Base-by-base conservation (phyloP, 306 rosid genomes). In the Lathyrus tuberosus region DNA sequence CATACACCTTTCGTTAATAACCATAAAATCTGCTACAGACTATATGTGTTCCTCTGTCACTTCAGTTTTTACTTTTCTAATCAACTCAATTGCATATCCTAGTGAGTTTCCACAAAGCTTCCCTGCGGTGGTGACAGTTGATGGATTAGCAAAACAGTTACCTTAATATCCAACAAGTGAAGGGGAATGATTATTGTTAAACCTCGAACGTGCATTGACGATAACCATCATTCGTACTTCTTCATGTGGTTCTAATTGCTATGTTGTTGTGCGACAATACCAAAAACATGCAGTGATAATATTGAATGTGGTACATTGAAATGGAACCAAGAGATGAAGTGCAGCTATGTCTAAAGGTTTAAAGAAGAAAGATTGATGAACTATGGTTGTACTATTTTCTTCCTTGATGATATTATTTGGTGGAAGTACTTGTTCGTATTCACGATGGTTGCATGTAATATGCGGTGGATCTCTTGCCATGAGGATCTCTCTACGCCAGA, bases 1-100 rank as follows among this genome's bases (percentile, higher is more conserved):
- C 4, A 0, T 0, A 0, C 77, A 80, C 1, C 84, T 65, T 6
- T 74, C 82, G 5, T 46, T 73, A 0, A 31, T 62, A 15, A 68
- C 85, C 81, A 86, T 16, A 0, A 74, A 16, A 72, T 86, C 84
- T 0, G 78, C 78, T 2, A 57, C 11, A 0, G 85, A 88, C 1
- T n/a, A n/a, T n/a, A n/a, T n/a, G n/a, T n/a, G n/a, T n/a, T n/a
- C n/a, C n/a, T n/a, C n/a, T n/a, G n/a, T n/a, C n/a, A n/a, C n/a
- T n/a, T n/a, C n/a, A n/a, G n/a, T n/a, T n/a, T n/a, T n/a, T n/a
- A n/a, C n/a, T n/a, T n/a, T n/a, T 30, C 20, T 79, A n/a, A 79
- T 20, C 3, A 79, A 69, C 16, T 74, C 79, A 8, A 74, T 20
- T 0, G 59, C 79, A 69, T 62, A 54, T 0, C 72, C 49, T 13